Evolutionary conservation across 345 rosid species (phyloP).

Genomic region (Syzygium aromaticum): DNA sequence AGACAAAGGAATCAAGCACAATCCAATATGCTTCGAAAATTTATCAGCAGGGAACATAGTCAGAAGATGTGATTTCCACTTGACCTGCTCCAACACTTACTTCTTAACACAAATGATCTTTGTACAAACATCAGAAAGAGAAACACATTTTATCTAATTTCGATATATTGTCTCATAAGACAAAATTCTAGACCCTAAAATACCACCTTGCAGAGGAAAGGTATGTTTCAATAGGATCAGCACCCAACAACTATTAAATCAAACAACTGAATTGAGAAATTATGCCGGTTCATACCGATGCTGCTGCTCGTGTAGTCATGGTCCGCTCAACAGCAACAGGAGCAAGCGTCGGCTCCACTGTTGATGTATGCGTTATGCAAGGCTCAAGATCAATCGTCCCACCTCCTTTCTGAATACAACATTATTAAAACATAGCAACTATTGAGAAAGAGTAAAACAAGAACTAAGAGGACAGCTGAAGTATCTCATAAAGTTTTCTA

Average conservation of each 20-base stretch:
- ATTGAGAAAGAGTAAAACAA: background rate
- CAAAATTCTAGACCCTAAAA: background rate
- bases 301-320: slow-evolving; percentile 99
- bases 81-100: background rate
- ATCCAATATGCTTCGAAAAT: background rate
- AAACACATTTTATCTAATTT: background rate
- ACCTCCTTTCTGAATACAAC: slow-evolving; percentile 76
- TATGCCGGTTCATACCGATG: slow-evolving; percentile 53
- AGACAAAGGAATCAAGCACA: background rate
- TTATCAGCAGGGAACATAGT: background rate
- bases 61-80: background rate
- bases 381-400: slow-evolving; percentile 95
- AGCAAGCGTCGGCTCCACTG: slow-evolving; percentile 98
- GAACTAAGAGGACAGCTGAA: background rate
- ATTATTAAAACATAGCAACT: background rate
- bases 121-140: background rate
- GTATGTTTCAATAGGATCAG: background rate
- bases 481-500: background rate
- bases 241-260: background rate
- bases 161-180: background rate
- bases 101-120: background rate
- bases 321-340: slow-evolving; percentile 98
- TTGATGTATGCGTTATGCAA: slow-evolving; percentile 87
- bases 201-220: background rate
- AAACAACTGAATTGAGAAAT: background rate